A percentile compares a stretch with the other conserved stretches of the same genome.
Evolutionary conservation across 768 basidiomycete species (phyloP).

Genomic region (Tubosaeta sp.): DNA sequence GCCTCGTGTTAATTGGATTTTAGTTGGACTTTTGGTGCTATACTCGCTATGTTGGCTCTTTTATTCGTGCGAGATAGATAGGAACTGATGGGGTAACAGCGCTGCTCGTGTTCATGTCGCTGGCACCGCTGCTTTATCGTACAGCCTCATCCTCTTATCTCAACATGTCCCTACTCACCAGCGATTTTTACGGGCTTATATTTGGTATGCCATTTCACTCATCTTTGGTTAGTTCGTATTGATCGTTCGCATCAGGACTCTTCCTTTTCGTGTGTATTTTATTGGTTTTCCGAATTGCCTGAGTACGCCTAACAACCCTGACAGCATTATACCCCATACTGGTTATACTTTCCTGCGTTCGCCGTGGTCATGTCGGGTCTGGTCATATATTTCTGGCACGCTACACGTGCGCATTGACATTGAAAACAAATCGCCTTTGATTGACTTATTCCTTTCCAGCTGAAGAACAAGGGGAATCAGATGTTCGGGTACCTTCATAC

Average conservation of each 20-base stretch:
- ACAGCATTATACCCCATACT: constrained; percentile 79
- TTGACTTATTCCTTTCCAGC: constrained; percentile 37
- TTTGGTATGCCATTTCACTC: constrained; percentile 41
- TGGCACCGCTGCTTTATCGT: constrained; percentile 78
- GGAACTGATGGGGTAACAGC: constrained; percentile 35
- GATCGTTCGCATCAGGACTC: constrained; percentile 31
- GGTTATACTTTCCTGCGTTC: constrained; percentile 85
- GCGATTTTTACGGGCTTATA: constrained; percentile 83
- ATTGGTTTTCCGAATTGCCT: neutral
- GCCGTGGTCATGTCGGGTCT: constrained; percentile 66
- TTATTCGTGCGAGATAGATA: neutral
- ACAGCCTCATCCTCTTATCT: constrained; percentile 82
- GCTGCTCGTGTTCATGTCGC: constrained; percentile 77
- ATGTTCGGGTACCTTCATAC: constrained; percentile 22
- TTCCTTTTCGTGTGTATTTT: constrained; percentile 45
- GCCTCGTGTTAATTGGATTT: constrained; percentile 31
- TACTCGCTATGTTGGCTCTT: constrained; percentile 37
- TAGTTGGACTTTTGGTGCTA: constrained; percentile 46
- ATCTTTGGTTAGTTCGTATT: neutral
- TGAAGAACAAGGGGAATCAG: constrained; percentile 61
- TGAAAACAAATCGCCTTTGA: neutral
- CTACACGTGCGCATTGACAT: constrained; percentile 56
- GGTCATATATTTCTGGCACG: constrained; percentile 81
- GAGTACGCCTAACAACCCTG: neutral
- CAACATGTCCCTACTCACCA: constrained; percentile 80